A percentile compares a stretch with the other conserved stretches of the same genome.
Evolutionary conservation across 2,329 filamentous ascomycete genomes (phyloP).

Genomic region (Bipolaris victoriae): DNA sequence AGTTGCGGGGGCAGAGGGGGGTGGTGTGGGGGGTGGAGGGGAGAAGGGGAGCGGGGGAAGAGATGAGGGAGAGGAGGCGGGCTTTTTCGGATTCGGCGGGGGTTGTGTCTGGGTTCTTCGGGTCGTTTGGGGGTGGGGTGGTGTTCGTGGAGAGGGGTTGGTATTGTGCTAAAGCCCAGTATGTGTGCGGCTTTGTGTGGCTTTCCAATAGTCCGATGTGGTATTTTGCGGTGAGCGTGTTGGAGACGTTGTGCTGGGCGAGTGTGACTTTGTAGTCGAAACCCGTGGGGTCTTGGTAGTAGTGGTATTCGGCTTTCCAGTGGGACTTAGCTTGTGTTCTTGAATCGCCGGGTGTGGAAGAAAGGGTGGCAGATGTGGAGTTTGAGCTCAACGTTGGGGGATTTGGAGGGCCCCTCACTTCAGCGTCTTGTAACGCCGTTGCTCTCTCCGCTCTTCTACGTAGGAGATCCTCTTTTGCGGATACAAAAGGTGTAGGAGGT

Average conservation of each 20-base stretch:
- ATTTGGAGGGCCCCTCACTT: background rate
- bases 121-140: background rate
- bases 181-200: slow-evolving; percentile 39
- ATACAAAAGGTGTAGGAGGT: slow-evolving; percentile 16
- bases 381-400: background rate
- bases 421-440: slow-evolving; percentile 3
- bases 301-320: slow-evolving; percentile 60
- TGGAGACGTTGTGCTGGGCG: slow-evolving; percentile 57
- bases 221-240: slow-evolving; percentile 63
- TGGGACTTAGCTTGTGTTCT: slow-evolving; percentile 30
- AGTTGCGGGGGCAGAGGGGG: slow-evolving; percentile 36
- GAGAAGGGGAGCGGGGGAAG: slow-evolving; percentile 1
- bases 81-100: slow-evolving; percentile 9
- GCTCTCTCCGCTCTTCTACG: slow-evolving; percentile 29
- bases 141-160: slow-evolving; percentile 11
- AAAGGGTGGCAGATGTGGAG: background rate
- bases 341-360: background rate
- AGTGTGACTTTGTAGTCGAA: slow-evolving; percentile 71
- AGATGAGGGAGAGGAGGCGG: slow-evolving; percentile 24
- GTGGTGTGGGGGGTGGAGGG: slow-evolving; percentile 15
- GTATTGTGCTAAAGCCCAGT: slow-evolving; percentile 40
- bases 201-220: slow-evolving; percentile 43
- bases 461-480: slow-evolving; percentile 31
- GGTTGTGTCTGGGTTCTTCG: background rate
- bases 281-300: slow-evolving; percentile 67